phyloP scores from a whole-genome alignment of 306 rosid genomes.

The Vachellia collinsii region DNA sequence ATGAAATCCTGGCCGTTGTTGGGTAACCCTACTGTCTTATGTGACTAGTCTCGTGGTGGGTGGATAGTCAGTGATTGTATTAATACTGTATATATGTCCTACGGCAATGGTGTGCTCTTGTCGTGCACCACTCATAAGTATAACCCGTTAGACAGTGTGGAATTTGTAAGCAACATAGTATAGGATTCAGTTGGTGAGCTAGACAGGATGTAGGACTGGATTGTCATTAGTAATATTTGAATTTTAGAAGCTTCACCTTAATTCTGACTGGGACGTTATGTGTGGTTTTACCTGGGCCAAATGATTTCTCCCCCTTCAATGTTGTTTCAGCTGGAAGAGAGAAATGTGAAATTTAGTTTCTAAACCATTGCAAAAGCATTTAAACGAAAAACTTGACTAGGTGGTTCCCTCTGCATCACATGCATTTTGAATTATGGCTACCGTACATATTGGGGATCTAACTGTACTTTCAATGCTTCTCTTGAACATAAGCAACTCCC shows the following conservation, averaged over 20 bases:
- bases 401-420: not conserved
- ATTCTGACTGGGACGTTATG: not conserved
- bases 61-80: conserved; percentile 30
- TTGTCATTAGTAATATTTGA: conserved; percentile 35
- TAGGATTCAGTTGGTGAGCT: conserved; percentile 34
- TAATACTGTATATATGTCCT: conserved; percentile 39
- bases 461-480: not conserved
- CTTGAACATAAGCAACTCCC: not conserved
- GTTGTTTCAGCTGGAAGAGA: not conserved
- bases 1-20: not conserved
- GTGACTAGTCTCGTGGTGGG: conserved; percentile 23
- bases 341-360: not conserved
- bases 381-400: not conserved
- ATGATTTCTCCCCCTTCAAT: no score
- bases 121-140: conserved; percentile 20
- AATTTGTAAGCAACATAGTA: conserved; percentile 35
- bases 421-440: not conserved
- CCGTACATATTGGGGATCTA: not conserved
- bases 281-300: not conserved
- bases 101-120: conserved; percentile 32
- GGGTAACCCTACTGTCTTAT: not conserved
- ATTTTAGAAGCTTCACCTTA: not conserved
- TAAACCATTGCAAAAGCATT: not conserved
- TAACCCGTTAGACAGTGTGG: conserved; percentile 39
- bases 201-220: conserved; percentile 36